Conservation (phyloP, 179 eudicot genomes). For the Beta macrorhiza region DNA sequence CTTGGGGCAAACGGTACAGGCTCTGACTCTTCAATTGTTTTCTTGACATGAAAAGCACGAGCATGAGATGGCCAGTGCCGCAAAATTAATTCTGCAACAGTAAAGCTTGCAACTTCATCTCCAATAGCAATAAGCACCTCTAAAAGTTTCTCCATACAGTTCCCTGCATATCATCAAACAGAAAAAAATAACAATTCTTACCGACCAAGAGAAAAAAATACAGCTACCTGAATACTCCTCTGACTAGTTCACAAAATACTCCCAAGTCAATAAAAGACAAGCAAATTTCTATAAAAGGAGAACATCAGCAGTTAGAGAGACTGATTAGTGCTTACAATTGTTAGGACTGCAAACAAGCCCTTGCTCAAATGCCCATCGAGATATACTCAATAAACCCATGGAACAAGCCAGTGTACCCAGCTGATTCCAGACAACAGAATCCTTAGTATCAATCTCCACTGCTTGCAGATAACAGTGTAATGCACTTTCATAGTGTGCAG, state of each 20-base stretch:
- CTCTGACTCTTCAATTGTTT: constrained; percentile 78
- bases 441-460: constrained; percentile 91
- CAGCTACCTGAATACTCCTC: background rate
- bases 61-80: constrained; percentile 97
- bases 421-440: constrained; percentile 97
- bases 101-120: constrained; percentile 90
- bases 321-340: constrained; percentile 64
- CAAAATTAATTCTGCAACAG: constrained; percentile 86
- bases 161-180: constrained; percentile 59
- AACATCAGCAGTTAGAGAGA: background rate
- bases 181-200: background rate
- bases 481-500: constrained; percentile 68
- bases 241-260: background rate
- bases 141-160: constrained; percentile 97
- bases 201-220: background rate
- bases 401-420: constrained; percentile 93
- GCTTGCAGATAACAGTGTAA: constrained; percentile 94
- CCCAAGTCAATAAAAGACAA: background rate
- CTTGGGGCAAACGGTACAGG: constrained; percentile 82
- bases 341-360: constrained; percentile 96
- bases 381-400: constrained; percentile 80
- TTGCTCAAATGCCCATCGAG: constrained; percentile 99
- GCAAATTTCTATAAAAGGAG: background rate
- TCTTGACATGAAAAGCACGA: constrained; percentile 88
- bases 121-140: constrained; percentile 97